These are phyloP conservation scores for Quercus aquifolioides DNA, from an alignment of 306 rosid species.

Conservation along the genomic window DNA sequence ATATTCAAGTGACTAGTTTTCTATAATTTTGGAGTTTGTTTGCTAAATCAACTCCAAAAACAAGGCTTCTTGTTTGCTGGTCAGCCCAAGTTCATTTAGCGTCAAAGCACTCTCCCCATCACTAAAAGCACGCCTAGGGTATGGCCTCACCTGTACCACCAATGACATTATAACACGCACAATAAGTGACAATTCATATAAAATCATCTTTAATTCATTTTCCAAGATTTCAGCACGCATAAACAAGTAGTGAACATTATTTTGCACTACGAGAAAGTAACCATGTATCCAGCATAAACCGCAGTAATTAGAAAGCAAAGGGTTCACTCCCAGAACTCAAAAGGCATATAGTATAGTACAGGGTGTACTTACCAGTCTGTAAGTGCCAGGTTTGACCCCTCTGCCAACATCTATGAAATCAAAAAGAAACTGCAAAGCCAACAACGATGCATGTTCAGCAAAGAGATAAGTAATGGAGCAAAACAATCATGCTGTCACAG, in stretches of 20 bases:
- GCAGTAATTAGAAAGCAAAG: background rate
- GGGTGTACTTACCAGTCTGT: constrained; percentile 77
- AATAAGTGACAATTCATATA: background rate
- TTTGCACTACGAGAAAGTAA: background rate
- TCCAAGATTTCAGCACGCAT: background rate
- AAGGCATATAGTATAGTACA: background rate
- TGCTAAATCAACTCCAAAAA: constrained; percentile 70
- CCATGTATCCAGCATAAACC: background rate
- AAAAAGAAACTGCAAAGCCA: constrained; percentile 66
- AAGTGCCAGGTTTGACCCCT: constrained; percentile 72
- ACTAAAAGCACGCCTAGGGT: constrained; percentile 82
- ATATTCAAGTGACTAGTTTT: constrained; percentile 25
- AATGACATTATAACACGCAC: background rate
- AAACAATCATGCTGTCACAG: background rate
- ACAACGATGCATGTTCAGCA: constrained; percentile 24
- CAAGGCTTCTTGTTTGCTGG: constrained; percentile 91
- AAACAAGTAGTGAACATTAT: background rate
- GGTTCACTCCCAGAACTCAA: constrained; percentile 7
- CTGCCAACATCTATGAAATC: constrained; percentile 84
- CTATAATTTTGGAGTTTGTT: constrained; percentile 32
- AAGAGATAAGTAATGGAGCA: background rate
- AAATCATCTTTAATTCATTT: background rate
- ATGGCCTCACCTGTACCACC: constrained; percentile 78
- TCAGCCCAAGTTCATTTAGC: constrained; percentile 70
- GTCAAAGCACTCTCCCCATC: constrained; percentile 60